A percentile compares a stretch with the other conserved stretches of the same genome.
Conservation (phyloP, 192 early-diverging fungal genomes). For the Diversispora eburnea region DNA sequence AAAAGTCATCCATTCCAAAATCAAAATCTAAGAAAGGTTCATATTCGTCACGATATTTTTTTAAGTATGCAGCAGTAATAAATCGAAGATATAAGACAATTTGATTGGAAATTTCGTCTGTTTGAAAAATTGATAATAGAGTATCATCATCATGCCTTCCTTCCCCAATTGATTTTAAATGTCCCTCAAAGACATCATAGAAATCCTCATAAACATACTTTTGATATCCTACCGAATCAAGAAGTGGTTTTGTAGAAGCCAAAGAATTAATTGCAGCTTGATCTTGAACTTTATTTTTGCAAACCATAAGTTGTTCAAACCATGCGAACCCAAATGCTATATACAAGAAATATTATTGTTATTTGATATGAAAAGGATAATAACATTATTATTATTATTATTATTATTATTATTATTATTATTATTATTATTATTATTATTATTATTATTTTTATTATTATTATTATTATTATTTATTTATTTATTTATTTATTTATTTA, state of each 20-base stretch:
- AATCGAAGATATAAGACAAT: conserved; percentile 59
- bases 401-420: too few relatives aligned
- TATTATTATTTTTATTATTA: too few relatives aligned
- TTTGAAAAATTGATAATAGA: conserved; percentile 49
- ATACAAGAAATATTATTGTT: background rate
- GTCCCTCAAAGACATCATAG: conserved; percentile 48
- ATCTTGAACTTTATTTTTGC: conserved; percentile 28
- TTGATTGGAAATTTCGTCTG: conserved; percentile 52
- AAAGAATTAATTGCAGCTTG: conserved; percentile 34
- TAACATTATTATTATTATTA: too few relatives aligned
- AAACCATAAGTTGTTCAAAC: conserved; percentile 53
- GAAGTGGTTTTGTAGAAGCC: conserved; percentile 38
- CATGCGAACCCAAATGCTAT: conserved; percentile 61
- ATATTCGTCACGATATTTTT: conserved; percentile 53
- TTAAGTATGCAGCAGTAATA: conserved; percentile 54
- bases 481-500: background rate
- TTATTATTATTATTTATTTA: background rate
- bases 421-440: too few relatives aligned
- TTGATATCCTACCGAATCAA: conserved; percentile 47
- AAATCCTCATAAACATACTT: conserved; percentile 52
- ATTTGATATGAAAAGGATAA: too few relatives aligned
- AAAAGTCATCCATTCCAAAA: conserved; percentile 54
- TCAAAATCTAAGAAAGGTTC: conserved; percentile 55
- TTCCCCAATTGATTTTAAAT: conserved; percentile 34
- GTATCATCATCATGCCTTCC: conserved; percentile 36